phyloP scores from a whole-genome alignment of 2,329 filamentous ascomycete genomes.

The Fusarium sulawesiense region DNA sequence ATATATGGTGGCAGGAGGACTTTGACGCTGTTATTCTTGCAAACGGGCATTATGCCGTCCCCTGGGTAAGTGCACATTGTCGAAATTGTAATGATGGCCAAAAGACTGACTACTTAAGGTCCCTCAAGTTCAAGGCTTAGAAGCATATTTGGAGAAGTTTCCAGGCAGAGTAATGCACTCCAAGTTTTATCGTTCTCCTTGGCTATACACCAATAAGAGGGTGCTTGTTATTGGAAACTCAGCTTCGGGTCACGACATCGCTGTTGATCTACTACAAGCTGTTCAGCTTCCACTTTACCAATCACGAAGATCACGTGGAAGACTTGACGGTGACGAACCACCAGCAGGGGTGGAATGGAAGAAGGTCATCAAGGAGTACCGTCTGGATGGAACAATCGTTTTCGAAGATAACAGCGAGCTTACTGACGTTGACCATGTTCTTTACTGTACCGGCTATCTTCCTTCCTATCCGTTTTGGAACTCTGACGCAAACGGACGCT shows the following conservation, averaged over 20 bases:
- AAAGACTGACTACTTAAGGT: constrained; percentile 48
- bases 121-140: constrained; percentile 59
- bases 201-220: constrained; percentile 49
- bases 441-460: constrained; percentile 59
- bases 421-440: constrained; percentile 52
- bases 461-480: constrained; percentile 64
- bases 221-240: constrained; percentile 58
- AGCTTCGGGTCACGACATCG: constrained; percentile 57
- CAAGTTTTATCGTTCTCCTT: constrained; percentile 57
- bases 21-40: constrained; percentile 60
- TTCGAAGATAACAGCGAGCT: constrained; percentile 54
- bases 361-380: constrained; percentile 60
- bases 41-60: constrained; percentile 59
- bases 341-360: constrained; percentile 64
- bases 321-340: constrained; percentile 63
- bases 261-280: constrained; percentile 51
- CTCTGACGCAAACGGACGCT: constrained; percentile 54
- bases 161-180: constrained; percentile 58
- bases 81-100: accelerated
- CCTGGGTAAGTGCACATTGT: constrained; percentile 52
- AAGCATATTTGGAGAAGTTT: constrained; percentile 53
- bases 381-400: constrained; percentile 56
- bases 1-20: constrained; percentile 65
- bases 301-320: constrained; percentile 60
- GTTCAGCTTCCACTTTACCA: constrained; percentile 61